A percentile compares a stretch with the other conserved stretches of the same genome.
phyloP scores from a whole-genome alignment of 352 stramenopile genomes.

The Globisporangium nodosum region DNA sequence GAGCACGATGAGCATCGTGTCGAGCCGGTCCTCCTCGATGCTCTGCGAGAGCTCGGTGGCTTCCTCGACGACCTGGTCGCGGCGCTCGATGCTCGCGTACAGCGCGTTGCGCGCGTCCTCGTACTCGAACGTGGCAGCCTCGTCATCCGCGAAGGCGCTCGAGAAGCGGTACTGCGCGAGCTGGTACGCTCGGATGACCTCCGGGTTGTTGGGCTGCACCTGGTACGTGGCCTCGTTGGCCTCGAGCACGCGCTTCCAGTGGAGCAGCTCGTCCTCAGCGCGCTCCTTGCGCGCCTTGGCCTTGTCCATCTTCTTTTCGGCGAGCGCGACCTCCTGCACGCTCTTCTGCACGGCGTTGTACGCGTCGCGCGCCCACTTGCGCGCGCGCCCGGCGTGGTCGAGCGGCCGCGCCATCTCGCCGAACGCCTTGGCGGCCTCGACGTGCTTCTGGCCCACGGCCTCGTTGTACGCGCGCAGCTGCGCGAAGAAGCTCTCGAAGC shows the following conservation, averaged over 20 bases:
- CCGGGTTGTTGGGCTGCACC: slow-evolving; percentile 72
- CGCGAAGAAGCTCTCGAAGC: slow-evolving; percentile 70
- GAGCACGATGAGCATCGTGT: slow-evolving; percentile 82
- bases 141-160: slow-evolving; percentile 60
- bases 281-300: slow-evolving; percentile 49
- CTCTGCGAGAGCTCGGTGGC: slow-evolving; percentile 71
- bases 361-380: slow-evolving; percentile 67
- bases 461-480: slow-evolving; percentile 82
- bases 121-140: slow-evolving; percentile 48
- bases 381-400: slow-evolving; percentile 64
- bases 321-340: slow-evolving; percentile 59
- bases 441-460: slow-evolving; percentile 63
- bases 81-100: slow-evolving; percentile 56
- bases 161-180: slow-evolving; percentile 54
- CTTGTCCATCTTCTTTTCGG: slow-evolving; percentile 81
- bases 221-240: slow-evolving; percentile 79
- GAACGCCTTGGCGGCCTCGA: slow-evolving; percentile 72
- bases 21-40: slow-evolving; percentile 78
- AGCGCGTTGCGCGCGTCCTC: slow-evolving; percentile 51
- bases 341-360: slow-evolving; percentile 80
- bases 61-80: slow-evolving; percentile 81
- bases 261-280: slow-evolving; percentile 59
- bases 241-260: slow-evolving; percentile 71
- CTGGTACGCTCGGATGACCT: slow-evolving; percentile 66
- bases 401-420: slow-evolving; percentile 73